These are phyloP conservation scores for Talaromyces thailandensis DNA, from an alignment of 495 filamentous ascomycete genomes.

Conservation along the genomic window DNA sequence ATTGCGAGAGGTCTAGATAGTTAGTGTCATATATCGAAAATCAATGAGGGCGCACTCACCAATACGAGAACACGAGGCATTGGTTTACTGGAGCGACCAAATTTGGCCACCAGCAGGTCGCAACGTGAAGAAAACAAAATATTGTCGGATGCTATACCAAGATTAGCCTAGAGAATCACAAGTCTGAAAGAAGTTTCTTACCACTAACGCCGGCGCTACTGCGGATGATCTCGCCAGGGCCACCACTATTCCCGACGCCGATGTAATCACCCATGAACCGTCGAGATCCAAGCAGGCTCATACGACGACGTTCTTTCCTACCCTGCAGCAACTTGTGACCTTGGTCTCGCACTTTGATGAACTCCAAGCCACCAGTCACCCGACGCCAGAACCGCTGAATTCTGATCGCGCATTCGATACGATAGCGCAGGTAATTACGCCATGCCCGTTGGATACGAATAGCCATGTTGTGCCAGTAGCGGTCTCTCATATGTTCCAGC, in stretches of 20 bases:
- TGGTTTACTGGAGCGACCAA: conserved; percentile 91
- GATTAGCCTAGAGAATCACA: conserved; percentile 5
- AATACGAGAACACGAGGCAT: conserved; percentile 78
- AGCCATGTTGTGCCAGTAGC: conserved; percentile 99
- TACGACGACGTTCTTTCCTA: conserved; percentile 84
- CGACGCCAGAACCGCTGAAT: conserved; percentile 96
- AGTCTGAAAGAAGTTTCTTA: conserved; percentile 13
- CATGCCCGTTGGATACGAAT: conserved; percentile 95
- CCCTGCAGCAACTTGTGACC: conserved; percentile 78
- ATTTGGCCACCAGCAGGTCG: conserved; percentile 82
- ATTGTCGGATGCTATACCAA: conserved; percentile 51
- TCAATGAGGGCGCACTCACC: conserved; percentile 23
- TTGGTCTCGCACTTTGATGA: conserved; percentile 76
- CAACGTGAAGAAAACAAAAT: conserved; percentile 83
- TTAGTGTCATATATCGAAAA: not conserved
- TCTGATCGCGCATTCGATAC: conserved; percentile 82
- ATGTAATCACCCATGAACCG: conserved; percentile 95
- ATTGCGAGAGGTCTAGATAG: conserved; percentile 58
- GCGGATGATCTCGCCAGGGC: conserved; percentile 74
- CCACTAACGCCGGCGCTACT: conserved; percentile 54
- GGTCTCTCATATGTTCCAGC: conserved; percentile 92
- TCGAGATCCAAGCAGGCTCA: conserved; percentile 81
- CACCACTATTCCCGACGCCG: conserved; percentile 69
- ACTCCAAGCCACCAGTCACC: conserved; percentile 77
- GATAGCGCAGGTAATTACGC: conserved; percentile 89